Conservation (phyloP, 495 filamentous ascomycete species). For the Aspergillus egyptiacus region DNA sequence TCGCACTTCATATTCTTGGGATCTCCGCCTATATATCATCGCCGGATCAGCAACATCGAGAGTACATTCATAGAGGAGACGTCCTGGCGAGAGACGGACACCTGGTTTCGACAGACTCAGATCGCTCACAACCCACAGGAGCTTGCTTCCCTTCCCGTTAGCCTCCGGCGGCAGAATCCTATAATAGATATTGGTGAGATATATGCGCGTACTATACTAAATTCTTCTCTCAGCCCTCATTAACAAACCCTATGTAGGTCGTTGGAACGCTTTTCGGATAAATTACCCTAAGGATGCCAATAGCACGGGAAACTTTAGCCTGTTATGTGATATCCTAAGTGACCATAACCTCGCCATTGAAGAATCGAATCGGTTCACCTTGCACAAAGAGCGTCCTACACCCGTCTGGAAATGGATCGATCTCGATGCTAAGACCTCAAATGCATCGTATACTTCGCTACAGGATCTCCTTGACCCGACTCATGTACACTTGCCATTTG, state of each 20-base stretch:
- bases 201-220: not conserved
- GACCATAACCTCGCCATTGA: conserved; percentile 67
- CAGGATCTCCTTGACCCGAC: conserved; percentile 29
- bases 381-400: conserved; percentile 16
- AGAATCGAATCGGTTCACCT: conserved; percentile 21
- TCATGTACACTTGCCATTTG: conserved; percentile 53
- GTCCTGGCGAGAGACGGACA: conserved; percentile 60
- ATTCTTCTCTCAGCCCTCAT: not conserved
- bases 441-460: conserved; percentile 25
- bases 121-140: conserved; percentile 47
- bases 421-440: conserved; percentile 11
- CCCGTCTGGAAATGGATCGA: conserved; percentile 57
- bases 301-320: conserved; percentile 33
- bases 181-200: conserved; percentile 70
- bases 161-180: conserved; percentile 49
- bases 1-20: conserved; percentile 52
- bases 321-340: conserved; percentile 48
- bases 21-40: conserved; percentile 60
- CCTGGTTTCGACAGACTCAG: conserved; percentile 72
- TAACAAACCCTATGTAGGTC: conserved; percentile 16
- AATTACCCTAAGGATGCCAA: conserved; percentile 20
- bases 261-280: conserved; percentile 40
- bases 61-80: conserved; percentile 33
- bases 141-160: conserved; percentile 38
- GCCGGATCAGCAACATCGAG: conserved; percentile 40